Evolutionary conservation across 352 stramenopile genomes (phyloP), one percentile per base, ranked within the genome.

Genomic region (Phytophthora fragariaefolia): DNA sequence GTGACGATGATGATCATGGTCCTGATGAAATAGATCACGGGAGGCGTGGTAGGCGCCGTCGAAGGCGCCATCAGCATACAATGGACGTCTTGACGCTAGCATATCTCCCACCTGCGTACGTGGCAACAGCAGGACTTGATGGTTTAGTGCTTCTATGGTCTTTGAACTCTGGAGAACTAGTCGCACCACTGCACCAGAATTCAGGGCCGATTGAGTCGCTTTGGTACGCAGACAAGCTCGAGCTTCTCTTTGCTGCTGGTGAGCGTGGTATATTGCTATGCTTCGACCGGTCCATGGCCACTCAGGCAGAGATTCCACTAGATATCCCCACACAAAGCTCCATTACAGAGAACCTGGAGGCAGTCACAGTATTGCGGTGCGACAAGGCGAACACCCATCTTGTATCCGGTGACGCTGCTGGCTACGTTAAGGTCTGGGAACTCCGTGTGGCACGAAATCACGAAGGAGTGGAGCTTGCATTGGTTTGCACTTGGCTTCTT

Each of bases 71-170:
- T 7, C 63, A 68, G 24, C 85, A 93, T 63, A 80, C 79, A 5
- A 88, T 90, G 76, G 85, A 93, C 48, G 76, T 93, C 6, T 72
- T 93, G 6, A 56, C 80, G 10, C 56, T 93, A 15, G 78, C 85
- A 20, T 93, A 88, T 64, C 82, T 91, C 48, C 82, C 85, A 17
- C 85, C 83, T 1, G 83, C 82, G 23, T 89, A 90, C 57, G 81
- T 93, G 42, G 82, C 82, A 9, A 92, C 85, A 1, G 76, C 82
- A 0, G 85, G 85, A 0, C 64, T 92, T 12, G 85, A 93, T 55
- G 85, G 85, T n/a, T 58, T 87, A 26, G 88, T 93, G 28, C 27
- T 93, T 57, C 57, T 93, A 12, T 93, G 85, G 85, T 91, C 83
- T 24, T 74, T 93, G 59, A 93, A 93, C 60, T 92, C 85, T 6